Evolutionary conservation across 225 moss, liverwort and hornwort genomes (phyloP).

Genomic region (Thuidium tamariscinum): DNA sequence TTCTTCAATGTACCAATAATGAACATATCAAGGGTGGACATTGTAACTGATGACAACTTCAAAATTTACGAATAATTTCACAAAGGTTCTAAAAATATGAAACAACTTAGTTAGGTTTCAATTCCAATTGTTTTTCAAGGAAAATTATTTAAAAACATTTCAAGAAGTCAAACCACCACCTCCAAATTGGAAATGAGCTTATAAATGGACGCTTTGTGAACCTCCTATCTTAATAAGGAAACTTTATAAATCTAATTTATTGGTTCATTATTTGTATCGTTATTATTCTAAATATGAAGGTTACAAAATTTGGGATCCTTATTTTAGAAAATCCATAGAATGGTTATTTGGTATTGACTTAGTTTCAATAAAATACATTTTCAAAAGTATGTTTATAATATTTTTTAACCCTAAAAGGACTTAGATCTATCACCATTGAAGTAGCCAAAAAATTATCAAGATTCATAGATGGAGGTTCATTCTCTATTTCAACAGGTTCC

Average conservation of each 20-base stretch:
- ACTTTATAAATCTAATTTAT: background rate
- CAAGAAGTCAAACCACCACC: background rate
- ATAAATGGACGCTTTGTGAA: background rate
- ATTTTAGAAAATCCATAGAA: background rate
- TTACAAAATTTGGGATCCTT: background rate
- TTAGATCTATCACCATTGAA: fast-evolving
- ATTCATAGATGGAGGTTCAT: background rate
- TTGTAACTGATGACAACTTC: background rate
- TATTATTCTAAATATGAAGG: background rate
- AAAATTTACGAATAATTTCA: fast-evolving
- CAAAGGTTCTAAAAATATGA: background rate
- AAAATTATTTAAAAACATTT: too few relatives aligned
- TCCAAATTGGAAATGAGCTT: fast-evolving
- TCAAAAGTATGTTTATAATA: background rate
- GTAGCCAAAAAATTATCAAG: background rate
- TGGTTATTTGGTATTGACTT: fast-evolving
- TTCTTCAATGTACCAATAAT: fast-evolving
- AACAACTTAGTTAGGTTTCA: fast-evolving
- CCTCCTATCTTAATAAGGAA: fast-evolving
- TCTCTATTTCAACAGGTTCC: background rate
- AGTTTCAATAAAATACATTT: background rate
- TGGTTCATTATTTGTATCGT: background rate
- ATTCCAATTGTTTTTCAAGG: background rate
- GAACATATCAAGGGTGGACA: fast-evolving
- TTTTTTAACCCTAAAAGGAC: fast-evolving